Percentiles rank a stretch among this genome's conserved stretches.
Conservation (phyloP, 176 grass and related monocot species). For the Triticum aestivum region DNA sequence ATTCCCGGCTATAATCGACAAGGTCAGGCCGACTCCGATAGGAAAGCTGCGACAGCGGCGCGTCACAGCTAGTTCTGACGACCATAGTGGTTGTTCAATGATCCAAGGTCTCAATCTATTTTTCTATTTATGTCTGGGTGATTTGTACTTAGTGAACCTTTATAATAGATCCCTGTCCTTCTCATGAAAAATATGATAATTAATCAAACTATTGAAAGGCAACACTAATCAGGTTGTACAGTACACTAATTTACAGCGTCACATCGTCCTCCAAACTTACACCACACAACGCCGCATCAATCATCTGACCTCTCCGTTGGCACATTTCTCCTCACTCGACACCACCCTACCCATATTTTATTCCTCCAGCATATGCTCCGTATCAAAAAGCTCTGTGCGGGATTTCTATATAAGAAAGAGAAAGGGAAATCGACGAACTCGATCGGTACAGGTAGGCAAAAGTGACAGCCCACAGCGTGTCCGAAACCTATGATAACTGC, state of each 20-base stretch:
- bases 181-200: no score
- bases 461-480: constrained; percentile 30
- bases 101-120: no score
- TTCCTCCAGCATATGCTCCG: not conserved
- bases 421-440: not conserved
- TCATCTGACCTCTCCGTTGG: constrained; percentile 18
- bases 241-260: not conserved
- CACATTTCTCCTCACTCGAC: not conserved
- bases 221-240: not conserved
- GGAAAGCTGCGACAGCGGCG: no score
- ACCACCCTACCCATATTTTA: constrained; percentile 17
- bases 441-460: constrained; percentile 36
- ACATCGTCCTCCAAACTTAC: no score
- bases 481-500: constrained; percentile 28
- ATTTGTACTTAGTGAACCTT: no score
- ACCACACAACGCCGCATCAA: not conserved
- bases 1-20: no score
- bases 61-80: no score
- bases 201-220: no score
- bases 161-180: no score
- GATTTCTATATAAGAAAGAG: not conserved
- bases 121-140: no score
- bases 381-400: not conserved
- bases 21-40: no score
- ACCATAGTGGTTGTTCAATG: no score